Evolutionary conservation across 2,329 filamentous ascomycete genomes (phyloP).

Genomic region (Decorospora gaudefroyi): DNA sequence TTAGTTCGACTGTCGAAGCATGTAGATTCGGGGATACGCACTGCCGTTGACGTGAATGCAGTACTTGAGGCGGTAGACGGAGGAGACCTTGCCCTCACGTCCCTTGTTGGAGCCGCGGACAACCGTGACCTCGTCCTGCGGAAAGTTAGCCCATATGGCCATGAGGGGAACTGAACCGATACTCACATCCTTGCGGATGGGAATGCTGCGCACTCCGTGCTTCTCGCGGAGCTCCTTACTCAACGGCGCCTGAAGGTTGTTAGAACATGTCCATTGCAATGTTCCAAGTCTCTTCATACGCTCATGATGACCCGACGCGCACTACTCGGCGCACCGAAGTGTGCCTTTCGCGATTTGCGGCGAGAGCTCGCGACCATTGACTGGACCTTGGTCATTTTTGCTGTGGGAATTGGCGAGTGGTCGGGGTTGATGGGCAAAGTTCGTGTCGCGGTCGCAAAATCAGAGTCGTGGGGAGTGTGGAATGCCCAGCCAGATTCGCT

Average conservation of each 20-base stretch:
- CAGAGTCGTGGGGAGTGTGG: constrained; percentile 20
- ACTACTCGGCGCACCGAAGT: constrained; percentile 95
- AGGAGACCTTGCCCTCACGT: constrained; percentile 96
- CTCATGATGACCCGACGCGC: constrained; percentile 92
- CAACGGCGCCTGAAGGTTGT: constrained; percentile 46
- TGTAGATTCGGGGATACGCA: constrained; percentile 27
- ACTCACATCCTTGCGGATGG: constrained; percentile 82
- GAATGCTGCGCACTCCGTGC: constrained; percentile 92
- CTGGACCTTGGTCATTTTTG: constrained; percentile 75
- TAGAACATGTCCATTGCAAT: constrained; percentile 36
- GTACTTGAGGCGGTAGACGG: constrained; percentile 82
- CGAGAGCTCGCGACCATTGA: constrained; percentile 72
- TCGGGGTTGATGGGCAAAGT: constrained; percentile 36
- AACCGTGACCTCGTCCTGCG: constrained; percentile 78
- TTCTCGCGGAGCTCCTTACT: constrained; percentile 92
- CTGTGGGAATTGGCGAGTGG: constrained; percentile 42
- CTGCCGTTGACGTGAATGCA: constrained; percentile 91
- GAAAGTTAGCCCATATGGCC: constrained; percentile 34
- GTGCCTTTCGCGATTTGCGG: constrained; percentile 98
- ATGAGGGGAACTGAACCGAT: constrained; percentile 44
- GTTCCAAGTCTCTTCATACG: constrained; percentile 69
- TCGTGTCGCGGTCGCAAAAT: constrained; percentile 26
- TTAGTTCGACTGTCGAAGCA: constrained; percentile 25
- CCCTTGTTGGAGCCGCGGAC: constrained; percentile 95
- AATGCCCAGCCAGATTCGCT: constrained; percentile 15